phyloP scores from a whole-genome alignment of 768 basidiomycete species.

The Gautieria morchelliformis region DNA sequence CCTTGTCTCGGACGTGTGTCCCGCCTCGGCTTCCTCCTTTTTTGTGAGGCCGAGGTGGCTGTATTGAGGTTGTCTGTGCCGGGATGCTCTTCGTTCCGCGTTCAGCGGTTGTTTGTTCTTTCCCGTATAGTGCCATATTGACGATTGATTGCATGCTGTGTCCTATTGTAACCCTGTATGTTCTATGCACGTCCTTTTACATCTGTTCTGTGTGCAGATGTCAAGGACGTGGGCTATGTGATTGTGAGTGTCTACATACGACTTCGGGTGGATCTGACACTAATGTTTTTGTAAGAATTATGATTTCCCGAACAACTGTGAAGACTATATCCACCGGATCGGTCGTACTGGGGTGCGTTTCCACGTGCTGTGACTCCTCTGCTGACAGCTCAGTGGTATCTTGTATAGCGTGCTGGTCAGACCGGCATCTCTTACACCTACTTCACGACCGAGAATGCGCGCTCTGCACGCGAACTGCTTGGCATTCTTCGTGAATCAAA shows the following conservation, averaged over 20 bases:
- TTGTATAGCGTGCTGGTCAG: slow-evolving; percentile 71
- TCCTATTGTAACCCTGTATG: slow-evolving; percentile 15
- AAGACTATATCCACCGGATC: slow-evolving; percentile 98
- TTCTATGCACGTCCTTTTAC: slow-evolving; percentile 23
- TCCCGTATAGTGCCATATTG: slow-evolving; percentile 25
- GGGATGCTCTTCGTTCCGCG: slow-evolving; percentile 11
- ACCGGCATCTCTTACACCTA: slow-evolving; percentile 92
- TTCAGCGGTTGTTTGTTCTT: slow-evolving; percentile 2
- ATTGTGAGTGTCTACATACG: slow-evolving; percentile 52
- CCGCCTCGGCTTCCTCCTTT: slow-evolving; percentile 24
- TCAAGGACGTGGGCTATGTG: slow-evolving; percentile 98
- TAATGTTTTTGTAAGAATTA: slow-evolving; percentile 56
- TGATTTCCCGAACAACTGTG: slow-evolving; percentile 96
- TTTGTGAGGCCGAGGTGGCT: slow-evolving; percentile 27
- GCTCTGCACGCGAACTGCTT: slow-evolving; percentile 87
- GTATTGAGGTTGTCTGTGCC: slow-evolving; percentile 25
- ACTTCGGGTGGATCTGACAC: slow-evolving; percentile 3
- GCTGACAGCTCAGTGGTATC: neutral
- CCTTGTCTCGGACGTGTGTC: slow-evolving; percentile 27
- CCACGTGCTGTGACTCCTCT: neutral
- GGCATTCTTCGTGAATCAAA: slow-evolving; percentile 82
- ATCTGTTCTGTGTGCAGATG: slow-evolving; percentile 50
- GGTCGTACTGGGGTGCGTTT: slow-evolving; percentile 83
- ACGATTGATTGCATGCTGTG: slow-evolving; percentile 12
- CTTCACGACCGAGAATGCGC: slow-evolving; percentile 94